Conservation (phyloP, 495 filamentous ascomycete genomes). For the Platismatia glauca region DNA sequence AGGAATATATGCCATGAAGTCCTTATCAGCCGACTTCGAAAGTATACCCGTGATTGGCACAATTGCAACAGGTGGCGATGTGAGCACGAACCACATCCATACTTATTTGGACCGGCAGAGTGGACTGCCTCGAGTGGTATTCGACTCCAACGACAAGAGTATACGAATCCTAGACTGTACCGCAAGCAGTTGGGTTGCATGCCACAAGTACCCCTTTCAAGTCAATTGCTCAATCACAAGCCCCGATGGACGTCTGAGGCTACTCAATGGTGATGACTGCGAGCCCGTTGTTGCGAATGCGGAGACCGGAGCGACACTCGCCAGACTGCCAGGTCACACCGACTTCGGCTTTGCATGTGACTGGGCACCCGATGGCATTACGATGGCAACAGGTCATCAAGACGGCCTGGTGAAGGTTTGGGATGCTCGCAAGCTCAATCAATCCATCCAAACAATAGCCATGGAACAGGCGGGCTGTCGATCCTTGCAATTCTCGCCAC, state of each 20-base stretch:
- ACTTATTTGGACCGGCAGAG: constrained; percentile 52
- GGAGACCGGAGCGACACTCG: constrained; percentile 48
- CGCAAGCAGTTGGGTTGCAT: constrained; percentile 55
- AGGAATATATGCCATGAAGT: constrained; percentile 67
- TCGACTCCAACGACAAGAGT: constrained; percentile 74
- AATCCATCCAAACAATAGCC: constrained; percentile 51
- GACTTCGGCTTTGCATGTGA: constrained; percentile 86
- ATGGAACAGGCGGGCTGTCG: constrained; percentile 74
- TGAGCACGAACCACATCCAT: constrained; percentile 84
- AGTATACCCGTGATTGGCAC: constrained; percentile 47
- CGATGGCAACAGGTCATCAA: constrained; percentile 84
- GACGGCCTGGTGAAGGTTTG: constrained; percentile 78
- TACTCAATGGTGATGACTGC: constrained; percentile 60
- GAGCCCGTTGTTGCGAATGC: constrained; percentile 55
- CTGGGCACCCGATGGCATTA: constrained; percentile 83
- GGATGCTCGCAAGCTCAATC: constrained; percentile 69
- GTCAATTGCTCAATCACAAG: constrained; percentile 81
- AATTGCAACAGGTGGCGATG: constrained; percentile 49
- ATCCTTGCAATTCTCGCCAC: constrained; percentile 70
- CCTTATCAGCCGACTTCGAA: constrained; percentile 40
- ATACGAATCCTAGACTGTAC: constrained; percentile 68
- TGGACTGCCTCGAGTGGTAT: constrained; percentile 56
- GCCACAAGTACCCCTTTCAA: constrained; percentile 53
- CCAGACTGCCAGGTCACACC: constrained; percentile 56
- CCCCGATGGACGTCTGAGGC: constrained; percentile 69